Evolutionary conservation across 352 stramenopile genomes (phyloP).

Genomic region (Pythium graminicola): DNA sequence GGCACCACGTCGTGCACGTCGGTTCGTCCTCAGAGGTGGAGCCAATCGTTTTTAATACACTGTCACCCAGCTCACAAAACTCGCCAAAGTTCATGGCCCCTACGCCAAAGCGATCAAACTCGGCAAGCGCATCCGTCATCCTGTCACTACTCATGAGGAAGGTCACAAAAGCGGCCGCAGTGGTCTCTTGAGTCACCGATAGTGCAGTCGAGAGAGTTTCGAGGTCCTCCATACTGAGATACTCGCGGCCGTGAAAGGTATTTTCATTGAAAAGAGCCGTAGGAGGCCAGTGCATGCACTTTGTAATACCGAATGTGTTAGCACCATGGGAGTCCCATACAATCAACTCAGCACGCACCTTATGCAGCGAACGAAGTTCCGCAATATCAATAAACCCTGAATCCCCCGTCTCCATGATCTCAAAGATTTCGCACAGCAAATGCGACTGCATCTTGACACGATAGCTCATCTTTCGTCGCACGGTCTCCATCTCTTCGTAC

Average conservation of each 20-base stretch:
- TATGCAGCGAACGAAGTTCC: conserved; percentile 54
- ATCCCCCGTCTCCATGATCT: conserved; percentile 57
- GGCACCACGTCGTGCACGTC: conserved; percentile 37
- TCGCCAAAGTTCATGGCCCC: conserved; percentile 61
- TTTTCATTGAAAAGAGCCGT: too few relatives aligned
- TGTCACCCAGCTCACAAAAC: conserved; percentile 39
- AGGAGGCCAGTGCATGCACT: too few relatives aligned
- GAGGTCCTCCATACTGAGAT: neutral
- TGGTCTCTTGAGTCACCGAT: neutral
- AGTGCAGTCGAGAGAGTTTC: neutral
- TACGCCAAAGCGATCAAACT: conserved; percentile 49
- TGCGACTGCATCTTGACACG: conserved; percentile 34
- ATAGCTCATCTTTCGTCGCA: conserved; percentile 21
- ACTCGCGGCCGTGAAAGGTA: neutral
- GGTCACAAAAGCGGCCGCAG: conserved; percentile 22
- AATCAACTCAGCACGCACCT: conserved; percentile 27
- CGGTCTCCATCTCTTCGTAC: conserved; percentile 14
- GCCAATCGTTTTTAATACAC: conserved; percentile 29
- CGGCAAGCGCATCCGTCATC: conserved; percentile 31
- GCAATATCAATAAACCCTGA: conserved; percentile 62
- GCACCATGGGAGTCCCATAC: too few relatives aligned
- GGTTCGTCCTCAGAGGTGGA: conserved; percentile 32
- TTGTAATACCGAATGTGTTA: too few relatives aligned
- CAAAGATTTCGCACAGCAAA: conserved; percentile 57
- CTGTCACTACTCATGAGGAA: conserved; percentile 41